Conservation (phyloP, 2,329 filamentous ascomycete genomes). For the Pestalotiopsis sp. region DNA sequence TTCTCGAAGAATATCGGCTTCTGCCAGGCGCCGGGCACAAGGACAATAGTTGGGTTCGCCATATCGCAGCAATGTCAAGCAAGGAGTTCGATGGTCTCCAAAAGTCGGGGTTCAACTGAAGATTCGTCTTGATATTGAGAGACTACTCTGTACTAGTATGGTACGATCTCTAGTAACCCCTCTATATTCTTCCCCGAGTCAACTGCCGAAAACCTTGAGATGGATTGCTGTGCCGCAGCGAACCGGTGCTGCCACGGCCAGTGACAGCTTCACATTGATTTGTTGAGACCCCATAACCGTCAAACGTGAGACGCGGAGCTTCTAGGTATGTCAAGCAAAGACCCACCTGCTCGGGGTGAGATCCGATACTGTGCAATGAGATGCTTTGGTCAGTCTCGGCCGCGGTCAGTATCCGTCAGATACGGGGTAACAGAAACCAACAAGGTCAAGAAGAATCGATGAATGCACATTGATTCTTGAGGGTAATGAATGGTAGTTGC, state of each 20-base stretch:
- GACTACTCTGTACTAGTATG: background rate
- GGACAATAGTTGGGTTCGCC: conserved; percentile 13
- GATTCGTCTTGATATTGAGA: too few relatives aligned
- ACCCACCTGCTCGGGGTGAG: background rate
- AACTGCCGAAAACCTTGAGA: background rate
- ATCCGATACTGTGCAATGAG: background rate
- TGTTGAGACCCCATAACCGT: background rate
- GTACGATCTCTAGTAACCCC: background rate
- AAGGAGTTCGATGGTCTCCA: background rate
- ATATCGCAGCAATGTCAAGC: background rate
- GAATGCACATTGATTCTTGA: too few relatives aligned
- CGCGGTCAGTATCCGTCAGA: background rate
- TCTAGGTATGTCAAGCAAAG: background rate
- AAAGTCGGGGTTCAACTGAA: too few relatives aligned
- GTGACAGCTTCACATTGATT: background rate
- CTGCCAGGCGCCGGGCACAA: conserved; percentile 15
- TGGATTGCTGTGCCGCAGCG: background rate
- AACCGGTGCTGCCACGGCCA: background rate
- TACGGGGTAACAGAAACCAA: background rate
- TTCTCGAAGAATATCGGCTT: background rate
- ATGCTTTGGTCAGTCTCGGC: background rate
- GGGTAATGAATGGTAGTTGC: too few relatives aligned
- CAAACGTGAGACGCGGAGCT: background rate
- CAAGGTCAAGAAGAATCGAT: too few relatives aligned
- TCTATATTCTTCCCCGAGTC: background rate